Conservation (phyloP, 2,329 filamentous ascomycete species). For the Neodidymelliopsis sp. region DNA sequence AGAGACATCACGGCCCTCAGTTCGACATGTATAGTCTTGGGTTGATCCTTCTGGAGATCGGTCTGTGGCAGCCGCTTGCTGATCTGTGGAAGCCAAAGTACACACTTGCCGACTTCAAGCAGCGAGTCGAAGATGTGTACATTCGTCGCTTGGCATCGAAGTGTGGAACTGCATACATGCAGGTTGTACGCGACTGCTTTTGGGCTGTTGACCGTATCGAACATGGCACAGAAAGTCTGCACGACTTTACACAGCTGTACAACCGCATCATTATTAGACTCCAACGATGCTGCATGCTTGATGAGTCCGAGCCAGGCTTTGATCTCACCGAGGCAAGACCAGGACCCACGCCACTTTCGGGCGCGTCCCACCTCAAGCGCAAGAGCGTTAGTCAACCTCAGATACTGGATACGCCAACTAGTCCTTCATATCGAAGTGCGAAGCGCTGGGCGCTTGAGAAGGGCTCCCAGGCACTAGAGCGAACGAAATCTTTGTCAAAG, state of each 20-base stretch:
- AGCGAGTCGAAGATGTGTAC: constrained; percentile 68
- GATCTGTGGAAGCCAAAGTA: constrained; percentile 67
- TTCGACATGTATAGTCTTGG: constrained; percentile 77
- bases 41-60: constrained; percentile 76
- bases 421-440: constrained; percentile 44
- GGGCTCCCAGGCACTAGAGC: constrained; percentile 44
- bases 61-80: constrained; percentile 74
- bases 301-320: constrained; percentile 45
- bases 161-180: constrained; percentile 78
- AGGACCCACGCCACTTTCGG: constrained; percentile 28
- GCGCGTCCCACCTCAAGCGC: constrained; percentile 40
- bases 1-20: constrained; percentile 39
- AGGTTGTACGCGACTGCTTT: constrained; percentile 76
- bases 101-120: constrained; percentile 67
- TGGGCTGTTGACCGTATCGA: constrained; percentile 66
- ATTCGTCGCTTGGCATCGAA: constrained; percentile 70
- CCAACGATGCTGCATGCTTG: constrained; percentile 50
- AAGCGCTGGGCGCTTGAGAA: constrained; percentile 49
- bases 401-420: constrained; percentile 35
- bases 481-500: constrained; percentile 44
- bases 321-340: constrained; percentile 38
- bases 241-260: constrained; percentile 44
- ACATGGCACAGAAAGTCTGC: constrained; percentile 39
- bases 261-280: constrained; percentile 56
- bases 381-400: constrained; percentile 40